phyloP scores from a whole-genome alignment of 139 green algal genomes.

The Volvox africanus region DNA sequence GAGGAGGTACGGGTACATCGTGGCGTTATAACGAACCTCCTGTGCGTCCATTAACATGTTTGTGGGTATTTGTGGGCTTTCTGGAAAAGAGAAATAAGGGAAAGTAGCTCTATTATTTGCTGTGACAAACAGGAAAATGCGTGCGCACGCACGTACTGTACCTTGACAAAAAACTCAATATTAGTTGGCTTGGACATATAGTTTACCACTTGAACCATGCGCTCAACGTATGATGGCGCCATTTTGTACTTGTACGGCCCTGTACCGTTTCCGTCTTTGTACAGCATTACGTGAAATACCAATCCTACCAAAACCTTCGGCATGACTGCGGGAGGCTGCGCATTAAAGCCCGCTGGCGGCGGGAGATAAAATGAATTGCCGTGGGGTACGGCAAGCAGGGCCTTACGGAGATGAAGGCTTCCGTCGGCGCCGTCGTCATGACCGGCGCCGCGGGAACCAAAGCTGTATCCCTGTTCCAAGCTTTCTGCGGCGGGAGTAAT shows the following conservation, averaged over 20 bases:
- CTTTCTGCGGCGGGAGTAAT: no score
- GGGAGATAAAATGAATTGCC: not conserved
- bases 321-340: not conserved
- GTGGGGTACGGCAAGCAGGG: no score
- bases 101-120: no score
- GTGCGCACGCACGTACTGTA: no score
- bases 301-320: not conserved
- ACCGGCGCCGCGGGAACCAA: no score
- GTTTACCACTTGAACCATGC: constrained; percentile 3
- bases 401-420: no score
- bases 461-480: no score
- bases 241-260: not conserved
- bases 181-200: constrained; percentile 20
- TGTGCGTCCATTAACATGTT: no score
- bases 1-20: not conserved
- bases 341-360: not conserved
- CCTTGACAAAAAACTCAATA: constrained; percentile 6
- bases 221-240: not conserved
- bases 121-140: no score
- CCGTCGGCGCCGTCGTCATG: no score
- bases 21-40: not conserved
- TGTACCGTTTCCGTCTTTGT: not conserved
- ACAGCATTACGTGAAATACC: constrained; percentile 34
- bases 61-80: no score
- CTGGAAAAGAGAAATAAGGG: no score